These are phyloP conservation scores for Serendipita sp. DNA, from an alignment of 1,284 basidiomycete species.

Conservation along the genomic window DNA sequence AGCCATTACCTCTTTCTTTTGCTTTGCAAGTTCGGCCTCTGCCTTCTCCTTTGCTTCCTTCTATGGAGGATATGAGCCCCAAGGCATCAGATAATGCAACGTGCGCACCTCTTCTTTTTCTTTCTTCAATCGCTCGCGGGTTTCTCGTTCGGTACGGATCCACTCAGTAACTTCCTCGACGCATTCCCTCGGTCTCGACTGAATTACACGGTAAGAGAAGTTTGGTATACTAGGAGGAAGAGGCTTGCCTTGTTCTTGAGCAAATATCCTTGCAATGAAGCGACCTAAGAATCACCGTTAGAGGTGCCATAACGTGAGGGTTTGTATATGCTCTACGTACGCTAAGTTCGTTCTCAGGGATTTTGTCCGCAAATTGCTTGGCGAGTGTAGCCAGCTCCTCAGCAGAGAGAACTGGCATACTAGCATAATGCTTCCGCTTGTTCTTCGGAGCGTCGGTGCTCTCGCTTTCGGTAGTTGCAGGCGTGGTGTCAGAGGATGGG, in stretches of 20 bases:
- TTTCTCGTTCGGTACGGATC: conserved; percentile 64
- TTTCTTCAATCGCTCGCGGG: conserved; percentile 64
- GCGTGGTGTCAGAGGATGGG: conserved; percentile 37
- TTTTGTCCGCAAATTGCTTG: conserved; percentile 59
- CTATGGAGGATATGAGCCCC: conserved; percentile 14
- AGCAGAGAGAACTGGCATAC: conserved; percentile 55
- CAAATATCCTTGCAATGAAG: conserved; percentile 69
- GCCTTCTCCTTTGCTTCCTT: conserved; percentile 12
- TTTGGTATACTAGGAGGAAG: background rate
- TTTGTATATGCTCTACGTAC: conserved; percentile 29
- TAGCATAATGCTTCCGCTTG: conserved; percentile 41
- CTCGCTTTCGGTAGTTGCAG: conserved; percentile 17
- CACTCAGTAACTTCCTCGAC: conserved; percentile 64
- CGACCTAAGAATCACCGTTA: conserved; percentile 39
- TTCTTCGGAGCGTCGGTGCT: conserved; percentile 32
- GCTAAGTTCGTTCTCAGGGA: conserved; percentile 70
- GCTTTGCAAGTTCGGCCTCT: conserved; percentile 44
- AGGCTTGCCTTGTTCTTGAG: conserved; percentile 13
- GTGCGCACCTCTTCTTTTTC: conserved; percentile 62
- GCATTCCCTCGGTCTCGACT: conserved; percentile 65
- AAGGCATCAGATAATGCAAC: conserved; percentile 13
- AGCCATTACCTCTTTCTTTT: conserved; percentile 45
- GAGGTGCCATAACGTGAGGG: background rate
- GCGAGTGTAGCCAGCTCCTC: conserved; percentile 59
- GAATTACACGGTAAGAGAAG: conserved; percentile 42